Conservation (phyloP, 1,284 basidiomycete genomes). For the Ceratobasidium sp. region DNA sequence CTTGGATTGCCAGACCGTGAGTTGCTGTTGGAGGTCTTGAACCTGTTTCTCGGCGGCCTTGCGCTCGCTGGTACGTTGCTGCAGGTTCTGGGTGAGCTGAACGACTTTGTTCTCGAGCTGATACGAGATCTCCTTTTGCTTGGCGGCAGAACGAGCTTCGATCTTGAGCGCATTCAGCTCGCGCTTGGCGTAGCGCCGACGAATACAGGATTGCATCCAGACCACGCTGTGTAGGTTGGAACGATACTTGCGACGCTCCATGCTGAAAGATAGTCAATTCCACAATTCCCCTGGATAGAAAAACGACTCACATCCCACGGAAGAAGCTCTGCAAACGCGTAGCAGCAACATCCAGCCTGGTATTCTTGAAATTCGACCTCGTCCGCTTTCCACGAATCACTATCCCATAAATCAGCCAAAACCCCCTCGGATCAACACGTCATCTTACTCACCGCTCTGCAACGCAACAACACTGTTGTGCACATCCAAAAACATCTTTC, state of each 20-base stretch:
- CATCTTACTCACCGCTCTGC: constrained; percentile 86
- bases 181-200: constrained; percentile 88
- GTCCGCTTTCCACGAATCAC: constrained; percentile 87
- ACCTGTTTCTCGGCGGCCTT: constrained; percentile 86
- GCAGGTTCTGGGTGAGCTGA: constrained; percentile 96
- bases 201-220: constrained; percentile 92
- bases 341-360: constrained; percentile 77
- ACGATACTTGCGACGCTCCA: constrained; percentile 74
- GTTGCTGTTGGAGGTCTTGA: constrained; percentile 84
- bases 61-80: constrained; percentile 93
- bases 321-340: constrained; percentile 86
- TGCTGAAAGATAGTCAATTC: constrained; percentile 62
- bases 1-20: constrained; percentile 86
- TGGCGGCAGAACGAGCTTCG: constrained; percentile 96
- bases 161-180: constrained; percentile 87
- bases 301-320: constrained; percentile 82
- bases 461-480: constrained; percentile 77
- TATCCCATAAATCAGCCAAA: constrained; percentile 56
- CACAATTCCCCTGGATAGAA: constrained; percentile 55
- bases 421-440: constrained; percentile 60
- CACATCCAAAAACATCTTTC: constrained; percentile 77
- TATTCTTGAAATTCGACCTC: constrained; percentile 74
- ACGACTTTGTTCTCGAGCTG: constrained; percentile 99
- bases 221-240: constrained; percentile 82
- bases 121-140: constrained; percentile 99